phyloP scores from a whole-genome alignment of 2,329 filamentous ascomycete genomes.

The Fusarium haematococcum region DNA sequence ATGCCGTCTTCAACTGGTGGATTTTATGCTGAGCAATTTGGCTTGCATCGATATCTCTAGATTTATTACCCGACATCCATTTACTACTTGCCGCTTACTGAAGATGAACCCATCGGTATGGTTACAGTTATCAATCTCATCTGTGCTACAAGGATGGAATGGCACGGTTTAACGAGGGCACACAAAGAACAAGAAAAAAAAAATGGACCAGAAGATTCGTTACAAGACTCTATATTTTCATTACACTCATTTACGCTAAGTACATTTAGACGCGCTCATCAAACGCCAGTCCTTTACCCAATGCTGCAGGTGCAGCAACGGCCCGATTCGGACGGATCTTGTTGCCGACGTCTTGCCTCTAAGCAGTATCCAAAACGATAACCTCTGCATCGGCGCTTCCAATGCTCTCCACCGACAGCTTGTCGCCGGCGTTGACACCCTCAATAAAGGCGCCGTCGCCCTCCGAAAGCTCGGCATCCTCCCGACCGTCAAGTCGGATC shows the following conservation, averaged over 20 bases:
- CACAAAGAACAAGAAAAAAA: background rate
- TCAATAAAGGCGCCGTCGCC: conserved; percentile 86
- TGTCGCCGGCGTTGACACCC: conserved; percentile 72
- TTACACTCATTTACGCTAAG: conserved; percentile 23
- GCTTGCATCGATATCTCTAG: background rate
- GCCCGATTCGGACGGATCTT: background rate
- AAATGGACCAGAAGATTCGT: background rate
- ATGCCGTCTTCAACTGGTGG: background rate
- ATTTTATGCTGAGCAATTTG: background rate
- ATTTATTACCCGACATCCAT: background rate
- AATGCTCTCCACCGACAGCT: conserved; percentile 73
- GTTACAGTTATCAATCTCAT: background rate
- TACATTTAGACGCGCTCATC: conserved; percentile 16
- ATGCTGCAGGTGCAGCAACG: background rate
- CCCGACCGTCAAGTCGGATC: conserved; percentile 74
- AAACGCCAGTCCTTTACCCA: background rate
- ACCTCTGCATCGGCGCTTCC: conserved; percentile 77
- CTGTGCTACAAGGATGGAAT: background rate
- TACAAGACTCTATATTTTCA: background rate
- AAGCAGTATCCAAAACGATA: conserved; percentile 74
- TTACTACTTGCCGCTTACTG: background rate
- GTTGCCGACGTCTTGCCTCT: conserved; percentile 24
- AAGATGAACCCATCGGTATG: background rate
- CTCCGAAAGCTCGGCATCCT: conserved; percentile 74
- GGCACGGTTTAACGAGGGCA: background rate